These are phyloP conservation scores for Yueomyces sp. DNA, from an alignment of 805 yeast genomes.

Conservation along the genomic window DNA sequence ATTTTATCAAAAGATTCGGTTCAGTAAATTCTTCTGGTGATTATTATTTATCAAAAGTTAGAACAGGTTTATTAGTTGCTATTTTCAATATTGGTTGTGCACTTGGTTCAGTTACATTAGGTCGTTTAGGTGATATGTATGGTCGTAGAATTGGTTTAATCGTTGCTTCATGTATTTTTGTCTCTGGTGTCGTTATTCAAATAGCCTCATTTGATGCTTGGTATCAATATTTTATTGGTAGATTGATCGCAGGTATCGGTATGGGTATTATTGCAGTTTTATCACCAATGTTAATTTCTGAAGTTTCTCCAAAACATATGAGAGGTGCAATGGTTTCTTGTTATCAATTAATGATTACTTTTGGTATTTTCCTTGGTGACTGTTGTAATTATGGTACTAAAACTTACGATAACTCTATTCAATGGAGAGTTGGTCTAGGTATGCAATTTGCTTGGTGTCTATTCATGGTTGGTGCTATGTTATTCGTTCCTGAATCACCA, in stretches of 20 bases:
- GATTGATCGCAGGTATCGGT: conserved; percentile 58
- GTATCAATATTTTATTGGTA: conserved; percentile 64
- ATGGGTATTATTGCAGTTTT: conserved; percentile 69
- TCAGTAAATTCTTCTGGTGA: conserved; percentile 9
- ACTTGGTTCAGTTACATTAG: conserved; percentile 50
- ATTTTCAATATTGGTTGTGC: conserved; percentile 69
- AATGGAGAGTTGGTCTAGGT: conserved; percentile 70
- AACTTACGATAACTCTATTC: conserved; percentile 31
- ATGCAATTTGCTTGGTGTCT: conserved; percentile 39
- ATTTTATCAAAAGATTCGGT: conserved; percentile 17
- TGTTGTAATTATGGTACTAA: conserved; percentile 55
- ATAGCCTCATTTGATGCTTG: conserved; percentile 26
- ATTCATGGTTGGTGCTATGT: conserved; percentile 27
- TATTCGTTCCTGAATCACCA: conserved; percentile 65
- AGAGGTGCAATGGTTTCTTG: conserved; percentile 66
- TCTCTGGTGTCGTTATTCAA: conserved; percentile 42
- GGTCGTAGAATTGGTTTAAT: conserved; percentile 57
- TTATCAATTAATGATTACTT: conserved; percentile 61
- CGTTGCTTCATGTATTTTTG: conserved; percentile 46
- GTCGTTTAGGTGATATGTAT: conserved; percentile 44
- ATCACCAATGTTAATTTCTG: conserved; percentile 42
- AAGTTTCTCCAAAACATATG: conserved; percentile 24
- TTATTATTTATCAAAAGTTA: conserved; percentile 13
- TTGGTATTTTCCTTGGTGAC: conserved; percentile 69
- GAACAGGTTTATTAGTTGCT: conserved; percentile 23